Evolutionary conservation across 257 asterid genomes (phyloP).

Genomic region (Euphrasia confusa): DNA sequence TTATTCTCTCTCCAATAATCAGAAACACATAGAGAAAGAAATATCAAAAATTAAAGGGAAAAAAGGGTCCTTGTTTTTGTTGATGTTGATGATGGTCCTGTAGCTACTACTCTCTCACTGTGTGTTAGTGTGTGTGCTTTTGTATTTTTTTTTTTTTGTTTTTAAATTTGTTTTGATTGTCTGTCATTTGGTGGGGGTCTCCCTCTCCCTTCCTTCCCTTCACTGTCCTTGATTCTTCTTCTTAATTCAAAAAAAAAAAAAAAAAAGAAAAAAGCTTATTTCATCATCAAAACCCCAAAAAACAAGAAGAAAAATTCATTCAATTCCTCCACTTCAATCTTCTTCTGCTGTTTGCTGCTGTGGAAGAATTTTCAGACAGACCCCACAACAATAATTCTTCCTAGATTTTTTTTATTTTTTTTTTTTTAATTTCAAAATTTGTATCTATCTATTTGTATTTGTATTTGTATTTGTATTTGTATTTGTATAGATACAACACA

Average conservation of each 20-base stretch:
- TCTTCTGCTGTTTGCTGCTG: not conserved
- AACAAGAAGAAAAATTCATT: not conserved
- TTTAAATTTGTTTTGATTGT: not conserved
- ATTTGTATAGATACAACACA: not conserved
- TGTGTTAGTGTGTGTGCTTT: no score
- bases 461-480: not conserved
- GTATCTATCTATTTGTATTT: not conserved
- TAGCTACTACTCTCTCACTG: not conserved
- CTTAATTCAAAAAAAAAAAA: no score
- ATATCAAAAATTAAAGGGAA: not conserved
- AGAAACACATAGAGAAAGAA: conserved; percentile 12
- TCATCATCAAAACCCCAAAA: not conserved
- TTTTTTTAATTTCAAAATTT: no score
- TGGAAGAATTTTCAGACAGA: not conserved
- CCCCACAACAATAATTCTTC: not conserved
- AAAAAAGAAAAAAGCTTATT: no score
- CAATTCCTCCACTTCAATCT: not conserved
- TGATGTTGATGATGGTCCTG: not conserved
- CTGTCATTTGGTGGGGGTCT: not conserved
- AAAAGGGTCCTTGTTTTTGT: not conserved
- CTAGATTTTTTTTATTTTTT: no score
- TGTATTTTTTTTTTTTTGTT: no score
- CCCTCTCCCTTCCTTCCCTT: not conserved
- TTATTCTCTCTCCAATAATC: conserved; percentile 61
- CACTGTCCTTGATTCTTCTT: no score